Evolutionary conservation across 352 stramenopile genomes (phyloP), one percentile per base, ranked within the genome.

Genomic region (Globisporangium takayamanum): DNA sequence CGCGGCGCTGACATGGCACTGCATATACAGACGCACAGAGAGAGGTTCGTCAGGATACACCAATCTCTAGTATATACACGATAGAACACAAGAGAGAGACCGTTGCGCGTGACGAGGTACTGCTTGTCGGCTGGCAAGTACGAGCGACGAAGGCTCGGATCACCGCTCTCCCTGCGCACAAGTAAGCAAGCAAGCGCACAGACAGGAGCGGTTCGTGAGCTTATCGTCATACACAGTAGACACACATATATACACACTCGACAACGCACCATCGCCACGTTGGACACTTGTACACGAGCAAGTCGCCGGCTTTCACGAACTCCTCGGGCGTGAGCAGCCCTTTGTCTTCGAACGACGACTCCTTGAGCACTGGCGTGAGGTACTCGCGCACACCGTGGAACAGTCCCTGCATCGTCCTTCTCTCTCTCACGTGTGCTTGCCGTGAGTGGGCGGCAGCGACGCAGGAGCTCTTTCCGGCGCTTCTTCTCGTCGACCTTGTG

Each of bases 271-370:
- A 99, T 49, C 76, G 76, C 96, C 96, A 99, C 45, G 95, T 98
- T 11, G 96, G 96, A 63, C 94, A 98, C 64, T 96, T 97, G 80
- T 96, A 97, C 45, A 98, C 94, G 0, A 99, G 77, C 77, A 98
- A 78, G 63, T 99, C 95, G 6, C 96, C 94, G 6, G 94, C 95
- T 39, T 73, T 73, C 25, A 98, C 89, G 72, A 98, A 99, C 72
- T 99, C 96, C 66, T 98, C 92, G 18, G 96, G 96, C 47, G 96
- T 99, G 33, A 99, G 78, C 36, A 98, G 84, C 39, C 96, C 96
- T 50, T 95, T 93, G 63, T 94, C 76, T 53, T 97, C 70, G 69
- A 99, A 98, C 53, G 87, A 92, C 20, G 88, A 97, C 63, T 92
- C 84, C 66, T 92, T 96, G 47, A 98, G 78, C 62, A 96, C 84